phyloP scores from a whole-genome alignment of 495 filamentous ascomycete genomes.

The Elasticomyces elasticus region DNA sequence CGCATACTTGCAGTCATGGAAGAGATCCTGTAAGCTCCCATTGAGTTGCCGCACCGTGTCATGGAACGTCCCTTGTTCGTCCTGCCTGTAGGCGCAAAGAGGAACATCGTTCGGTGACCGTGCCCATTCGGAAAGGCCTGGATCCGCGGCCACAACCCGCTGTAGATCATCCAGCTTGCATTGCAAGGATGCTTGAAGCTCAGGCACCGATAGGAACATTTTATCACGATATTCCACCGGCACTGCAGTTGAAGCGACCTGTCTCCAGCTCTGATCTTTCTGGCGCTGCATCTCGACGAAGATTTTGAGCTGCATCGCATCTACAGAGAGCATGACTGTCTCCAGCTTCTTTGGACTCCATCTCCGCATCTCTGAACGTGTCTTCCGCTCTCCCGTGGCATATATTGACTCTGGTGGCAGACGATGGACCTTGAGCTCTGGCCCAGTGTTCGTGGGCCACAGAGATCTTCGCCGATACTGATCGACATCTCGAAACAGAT shows the following conservation, averaged over 20 bases:
- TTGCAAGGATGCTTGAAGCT: not conserved
- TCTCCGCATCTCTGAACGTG: constrained; percentile 9
- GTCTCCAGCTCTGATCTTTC: not conserved
- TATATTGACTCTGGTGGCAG: constrained; percentile 31
- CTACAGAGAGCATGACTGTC: constrained; percentile 22
- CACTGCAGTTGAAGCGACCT: constrained; percentile 4
- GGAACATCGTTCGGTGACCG: not conserved
- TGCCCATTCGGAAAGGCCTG: constrained; percentile 3
- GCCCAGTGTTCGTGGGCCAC: constrained; percentile 29
- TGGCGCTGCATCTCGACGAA: constrained; percentile 1
- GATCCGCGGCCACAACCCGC: not conserved
- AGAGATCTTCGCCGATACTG: not conserved
- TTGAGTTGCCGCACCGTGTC: constrained; percentile 21
- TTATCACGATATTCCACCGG: constrained; percentile 7
- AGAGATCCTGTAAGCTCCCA: constrained; percentile 12
- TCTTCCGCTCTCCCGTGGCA: constrained; percentile 17
- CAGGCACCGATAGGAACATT: not conserved
- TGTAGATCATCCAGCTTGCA: not conserved
- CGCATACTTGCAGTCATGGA: not conserved
- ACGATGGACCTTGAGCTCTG: constrained; percentile 11
- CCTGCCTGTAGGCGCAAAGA: constrained; percentile 23
- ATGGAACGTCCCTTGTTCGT: constrained; percentile 20
- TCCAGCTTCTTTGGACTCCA: constrained; percentile 27
- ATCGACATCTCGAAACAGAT: constrained; percentile 10
- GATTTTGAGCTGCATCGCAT: constrained; percentile 18